Conservation (phyloP, 108 stramenopile species). For the Cyclotella kingstonii region DNA sequence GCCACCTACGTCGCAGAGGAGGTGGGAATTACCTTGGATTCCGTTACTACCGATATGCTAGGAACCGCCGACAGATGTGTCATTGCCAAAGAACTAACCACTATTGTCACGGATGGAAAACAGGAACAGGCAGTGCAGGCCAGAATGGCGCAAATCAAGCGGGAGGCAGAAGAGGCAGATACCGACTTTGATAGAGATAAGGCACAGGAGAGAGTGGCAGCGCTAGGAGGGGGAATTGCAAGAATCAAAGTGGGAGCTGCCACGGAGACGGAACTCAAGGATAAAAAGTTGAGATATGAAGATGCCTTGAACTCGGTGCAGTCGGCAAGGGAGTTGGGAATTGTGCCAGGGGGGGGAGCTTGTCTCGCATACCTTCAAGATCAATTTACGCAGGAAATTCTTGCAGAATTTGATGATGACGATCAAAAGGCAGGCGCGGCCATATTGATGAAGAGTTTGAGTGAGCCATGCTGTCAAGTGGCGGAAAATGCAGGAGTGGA, state of each 20-base stretch:
- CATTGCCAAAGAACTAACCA: conserved; percentile 89
- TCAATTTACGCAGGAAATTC: conserved; percentile 58
- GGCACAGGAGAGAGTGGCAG: conserved; percentile 91
- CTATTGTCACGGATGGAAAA: conserved; percentile 94
- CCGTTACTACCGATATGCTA: conserved; percentile 92
- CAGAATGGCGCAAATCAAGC: conserved; percentile 86
- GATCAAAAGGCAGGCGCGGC: conserved; percentile 87
- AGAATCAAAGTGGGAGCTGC: conserved; percentile 98
- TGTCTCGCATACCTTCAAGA: conserved; percentile 86
- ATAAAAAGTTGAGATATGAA: conserved; percentile 97
- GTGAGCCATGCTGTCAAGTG: conserved; percentile 88
- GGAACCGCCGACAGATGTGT: conserved; percentile 93
- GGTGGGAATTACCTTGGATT: conserved; percentile 94
- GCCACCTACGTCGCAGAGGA: conserved; percentile 96
- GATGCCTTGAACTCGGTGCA: conserved; percentile 95
- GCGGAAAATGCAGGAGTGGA: conserved; percentile 95
- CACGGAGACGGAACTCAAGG: conserved; percentile 98
- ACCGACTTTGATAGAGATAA: conserved; percentile 93
- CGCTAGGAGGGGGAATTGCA: conserved; percentile 95
- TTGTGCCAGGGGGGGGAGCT: conserved; percentile 96
- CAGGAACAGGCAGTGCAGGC: conserved; percentile 85
- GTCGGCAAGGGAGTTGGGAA: conserved; percentile 89
- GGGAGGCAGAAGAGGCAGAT: conserved; percentile 84
- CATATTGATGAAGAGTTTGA: conserved; percentile 86
- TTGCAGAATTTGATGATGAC: conserved; percentile 82